phyloP scores from a whole-genome alignment of 176 grass and related monocot species.

The Eragrostis nindensis region DNA sequence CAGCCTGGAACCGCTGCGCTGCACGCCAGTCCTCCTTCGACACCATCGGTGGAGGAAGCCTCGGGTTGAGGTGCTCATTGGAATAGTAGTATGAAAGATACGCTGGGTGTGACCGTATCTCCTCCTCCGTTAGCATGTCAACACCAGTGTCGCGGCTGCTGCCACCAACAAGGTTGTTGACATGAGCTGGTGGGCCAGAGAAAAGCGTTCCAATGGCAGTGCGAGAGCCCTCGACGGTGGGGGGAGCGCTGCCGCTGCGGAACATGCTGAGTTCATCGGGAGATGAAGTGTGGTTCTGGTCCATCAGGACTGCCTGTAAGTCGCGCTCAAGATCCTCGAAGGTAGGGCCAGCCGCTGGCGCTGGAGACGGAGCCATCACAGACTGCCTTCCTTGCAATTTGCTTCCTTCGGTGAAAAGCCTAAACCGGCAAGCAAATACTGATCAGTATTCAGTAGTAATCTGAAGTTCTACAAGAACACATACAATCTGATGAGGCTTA shows the following conservation, averaged over 20 bases:
- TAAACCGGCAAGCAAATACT: constrained; percentile 9
- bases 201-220: constrained; percentile 59
- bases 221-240: constrained; percentile 81
- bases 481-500: not conserved
- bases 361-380: constrained; percentile 52
- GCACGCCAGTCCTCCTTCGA: constrained; percentile 91
- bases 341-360: constrained; percentile 39
- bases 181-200: not conserved
- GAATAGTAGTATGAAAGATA: constrained; percentile 90
- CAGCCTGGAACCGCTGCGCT: constrained; percentile 61
- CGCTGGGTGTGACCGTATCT: constrained; percentile 74
- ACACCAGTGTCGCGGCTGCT: not conserved
- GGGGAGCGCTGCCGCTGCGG: constrained; percentile 87
- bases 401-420: constrained; percentile 1
- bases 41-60: constrained; percentile 74
- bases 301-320: constrained; percentile 73
- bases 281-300: constrained; percentile 58
- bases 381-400: not conserved
- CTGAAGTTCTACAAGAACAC: not conserved
- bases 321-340: constrained; percentile 85
- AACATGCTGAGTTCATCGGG: constrained; percentile 74
- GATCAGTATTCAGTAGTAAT: constrained; percentile 4
- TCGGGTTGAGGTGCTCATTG: constrained; percentile 87
- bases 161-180: not conserved
- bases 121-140: constrained; percentile 60